Conservation (phyloP, 768 basidiomycete genomes). For the Naematelia encephala region DNA sequence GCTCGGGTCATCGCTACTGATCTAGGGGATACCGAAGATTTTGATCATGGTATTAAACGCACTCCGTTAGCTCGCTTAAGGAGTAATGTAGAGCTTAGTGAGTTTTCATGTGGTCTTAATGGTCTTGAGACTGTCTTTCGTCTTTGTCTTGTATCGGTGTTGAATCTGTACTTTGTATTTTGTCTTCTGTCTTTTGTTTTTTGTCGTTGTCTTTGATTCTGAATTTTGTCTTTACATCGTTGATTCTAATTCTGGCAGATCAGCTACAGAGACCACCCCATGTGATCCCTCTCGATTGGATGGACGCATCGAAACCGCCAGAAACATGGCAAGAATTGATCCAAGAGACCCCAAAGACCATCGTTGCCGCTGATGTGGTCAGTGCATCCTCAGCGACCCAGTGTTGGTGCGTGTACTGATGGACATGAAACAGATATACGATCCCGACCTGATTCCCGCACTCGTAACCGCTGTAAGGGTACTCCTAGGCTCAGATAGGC, state of each 20-base stretch:
- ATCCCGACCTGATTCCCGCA: conserved; percentile 43
- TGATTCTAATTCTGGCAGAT: conserved; percentile 14
- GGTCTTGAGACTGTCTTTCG: background rate
- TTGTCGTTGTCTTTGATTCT: too few species aligned
- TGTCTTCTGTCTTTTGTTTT: too few species aligned
- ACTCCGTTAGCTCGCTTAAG: conserved; percentile 29
- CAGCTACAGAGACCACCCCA: background rate
- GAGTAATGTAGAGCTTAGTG: conserved; percentile 34
- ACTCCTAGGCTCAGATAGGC: conserved; percentile 17
- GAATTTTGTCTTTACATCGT: too few species aligned
- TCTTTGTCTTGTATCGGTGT: too few species aligned
- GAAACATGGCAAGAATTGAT: conserved; percentile 18
- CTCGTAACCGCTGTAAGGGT: conserved; percentile 30
- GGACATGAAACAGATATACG: conserved; percentile 42
- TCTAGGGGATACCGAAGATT: conserved; percentile 18
- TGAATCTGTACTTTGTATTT: too few species aligned
- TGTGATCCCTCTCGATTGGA: conserved; percentile 36
- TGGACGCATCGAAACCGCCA: conserved; percentile 23
- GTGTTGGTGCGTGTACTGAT: too few species aligned
- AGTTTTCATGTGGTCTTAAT: conserved; percentile 12
- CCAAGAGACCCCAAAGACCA: conserved; percentile 5
- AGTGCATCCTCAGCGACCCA: too few species aligned
- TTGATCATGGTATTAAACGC: background rate
- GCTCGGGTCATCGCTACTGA: conserved; percentile 33
- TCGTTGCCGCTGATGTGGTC: conserved; percentile 49